Evolutionary conservation across 768 basidiomycete species (phyloP).

Genomic region (Tricholoma furcatifolium): DNA sequence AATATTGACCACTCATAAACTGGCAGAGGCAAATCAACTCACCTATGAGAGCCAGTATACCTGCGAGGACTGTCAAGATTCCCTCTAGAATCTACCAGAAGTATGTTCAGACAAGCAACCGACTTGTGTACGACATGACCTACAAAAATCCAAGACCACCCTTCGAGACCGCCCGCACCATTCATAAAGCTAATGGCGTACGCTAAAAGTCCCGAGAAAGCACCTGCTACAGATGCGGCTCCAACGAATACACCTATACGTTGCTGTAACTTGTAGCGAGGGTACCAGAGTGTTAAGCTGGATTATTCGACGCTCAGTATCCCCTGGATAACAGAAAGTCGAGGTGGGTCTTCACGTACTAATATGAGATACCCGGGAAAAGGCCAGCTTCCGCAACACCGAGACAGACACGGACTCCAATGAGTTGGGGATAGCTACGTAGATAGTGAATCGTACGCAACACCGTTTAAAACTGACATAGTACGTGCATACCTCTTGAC

Average conservation of each 20-base stretch:
- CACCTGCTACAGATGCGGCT: constrained; percentile 62
- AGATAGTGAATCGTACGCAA: background rate
- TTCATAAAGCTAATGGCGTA: constrained; percentile 55
- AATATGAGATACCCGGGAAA: constrained; percentile 74
- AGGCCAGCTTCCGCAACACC: constrained; percentile 70
- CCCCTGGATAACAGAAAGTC: background rate
- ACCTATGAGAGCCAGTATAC: constrained; percentile 52
- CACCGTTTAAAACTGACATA: background rate
- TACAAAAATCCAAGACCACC: constrained; percentile 74
- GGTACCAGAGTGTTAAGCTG: constrained; percentile 70
- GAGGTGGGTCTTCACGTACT: constrained; percentile 36
- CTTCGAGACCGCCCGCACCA: constrained; percentile 41
- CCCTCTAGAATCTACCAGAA: constrained; percentile 60
- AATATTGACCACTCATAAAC: background rate
- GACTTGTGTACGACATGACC: constrained; percentile 23
- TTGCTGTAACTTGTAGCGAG: constrained; percentile 56
- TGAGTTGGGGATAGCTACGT: constrained; percentile 57
- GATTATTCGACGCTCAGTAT: background rate
- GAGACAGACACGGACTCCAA: constrained; percentile 55
- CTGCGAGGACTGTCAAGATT: constrained; percentile 56
- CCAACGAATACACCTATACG: constrained; percentile 66
- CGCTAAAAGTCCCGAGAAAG: constrained; percentile 60
- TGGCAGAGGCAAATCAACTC: constrained; percentile 4
- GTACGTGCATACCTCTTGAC: constrained; percentile 51
- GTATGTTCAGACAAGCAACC: background rate